Evolutionary conservation across 257 asterid genomes (phyloP).

Genomic region (Forsythia viridissima): DNA sequence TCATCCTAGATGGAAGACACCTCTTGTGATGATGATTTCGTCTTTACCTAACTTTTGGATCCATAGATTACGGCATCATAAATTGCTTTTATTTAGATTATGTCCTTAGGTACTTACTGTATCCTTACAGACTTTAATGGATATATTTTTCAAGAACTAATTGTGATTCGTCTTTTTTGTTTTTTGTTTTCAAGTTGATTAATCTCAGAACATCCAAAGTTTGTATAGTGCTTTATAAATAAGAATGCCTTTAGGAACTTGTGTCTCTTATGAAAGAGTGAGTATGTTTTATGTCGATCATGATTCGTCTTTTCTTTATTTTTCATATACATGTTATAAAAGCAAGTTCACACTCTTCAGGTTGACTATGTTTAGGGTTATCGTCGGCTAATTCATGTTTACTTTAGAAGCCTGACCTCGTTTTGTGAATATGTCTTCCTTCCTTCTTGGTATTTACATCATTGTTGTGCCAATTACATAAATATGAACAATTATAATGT

Average conservation of each 20-base stretch:
- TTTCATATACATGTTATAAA: no score
- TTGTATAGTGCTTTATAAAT: background rate
- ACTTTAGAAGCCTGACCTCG: background rate
- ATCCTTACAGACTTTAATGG: background rate
- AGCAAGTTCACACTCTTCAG: background rate
- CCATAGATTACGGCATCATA: conserved; percentile 6
- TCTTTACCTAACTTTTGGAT: conserved; percentile 18
- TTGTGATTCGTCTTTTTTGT: background rate
- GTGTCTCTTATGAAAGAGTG: no score
- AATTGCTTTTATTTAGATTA: background rate
- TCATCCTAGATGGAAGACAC: conserved; percentile 15
- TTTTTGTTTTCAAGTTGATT: background rate
- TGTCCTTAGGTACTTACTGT: background rate
- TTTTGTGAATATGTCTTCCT: background rate
- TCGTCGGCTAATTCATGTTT: background rate
- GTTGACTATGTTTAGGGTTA: background rate
- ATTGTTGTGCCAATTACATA: background rate
- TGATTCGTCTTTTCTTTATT: no score
- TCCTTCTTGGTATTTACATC: background rate
- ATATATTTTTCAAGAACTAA: background rate
- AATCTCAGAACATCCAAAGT: conserved; percentile 5
- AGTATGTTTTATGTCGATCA: no score
- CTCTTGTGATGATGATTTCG: conserved; percentile 13
- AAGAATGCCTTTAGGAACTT: background rate
- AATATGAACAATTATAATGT: background rate